Base-by-base conservation (phyloP, 1,139 yeast genomes). In the Arxiozyma slooffiae region DNA sequence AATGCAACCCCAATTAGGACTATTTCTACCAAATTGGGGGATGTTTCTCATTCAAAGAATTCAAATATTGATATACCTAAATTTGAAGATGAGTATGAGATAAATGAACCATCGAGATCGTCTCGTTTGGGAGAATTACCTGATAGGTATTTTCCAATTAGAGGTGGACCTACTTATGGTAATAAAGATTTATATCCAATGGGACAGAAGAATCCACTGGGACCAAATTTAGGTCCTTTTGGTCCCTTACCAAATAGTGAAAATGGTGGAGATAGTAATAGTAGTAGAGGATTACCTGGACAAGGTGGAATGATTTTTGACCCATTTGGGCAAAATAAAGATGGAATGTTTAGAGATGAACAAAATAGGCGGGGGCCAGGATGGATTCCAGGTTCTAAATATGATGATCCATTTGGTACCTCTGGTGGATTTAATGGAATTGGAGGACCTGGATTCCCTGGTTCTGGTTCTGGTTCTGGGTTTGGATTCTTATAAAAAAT, bases 61-160 rank as follows among this genome's bases (percentile, higher is more conserved):
- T 45, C 52, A 8, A 45, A 34, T 20, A 11, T 42, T 11, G 79
- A 74, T 55, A 75, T 75, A 65, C 83, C 83, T 1, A 77, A 73
- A 21, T 79, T 79, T 61, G 83, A 79, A 42, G 82, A 79, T 60
- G 83, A 79, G 58, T 75, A 76, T 55, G 77, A 77, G 56, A 66
- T 76, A 2, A 48, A 37, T n/a, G 38, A 39, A 20, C 21, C 30
- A 18, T 30, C 40, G 36, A n/a, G n/a, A 4, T 4, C 36, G n/a
- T 30, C 14, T 30, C 36, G 14, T 11, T 30, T 6, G 14, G 36
- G 14, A 30, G 36, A 30, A 11, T 11, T 30, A 11, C 36, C 4
- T 2, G 36, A 30, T 16, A 30, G 36, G 14, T 11, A 11, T 30
- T 38, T 44, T n/a, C 43, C 41, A 17, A 16, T 21, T 18, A 18